Evolutionary conservation across 1,284 basidiomycete genomes (phyloP), one percentile per base, ranked within the genome.

Genomic region (Athelia sp.): DNA sequence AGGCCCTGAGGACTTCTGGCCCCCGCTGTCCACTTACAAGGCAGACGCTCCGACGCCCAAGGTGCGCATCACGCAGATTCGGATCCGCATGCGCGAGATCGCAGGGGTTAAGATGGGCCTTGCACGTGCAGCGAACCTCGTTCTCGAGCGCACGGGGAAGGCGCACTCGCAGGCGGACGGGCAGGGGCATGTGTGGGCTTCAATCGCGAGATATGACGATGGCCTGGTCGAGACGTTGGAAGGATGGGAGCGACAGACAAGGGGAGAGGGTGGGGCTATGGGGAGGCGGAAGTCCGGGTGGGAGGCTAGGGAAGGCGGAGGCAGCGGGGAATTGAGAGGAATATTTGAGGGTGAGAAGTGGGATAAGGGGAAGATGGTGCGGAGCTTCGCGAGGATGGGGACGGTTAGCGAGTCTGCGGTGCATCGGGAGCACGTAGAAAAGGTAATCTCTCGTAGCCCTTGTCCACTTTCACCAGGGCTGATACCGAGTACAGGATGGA

Each of bases 291-390:
- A 58, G 42, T 53, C 55, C 22, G 71, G 70, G 0, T 64, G 69
- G 1, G 76, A 70, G 22, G 56, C 58, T 52, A 59, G 69, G 53
- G 65, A 62, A 4, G 69, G 60, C 9, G 71, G 71, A 48, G 66
- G 59, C 47, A 56, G 77, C 48, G 59, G 55, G 35, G 67, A 73
- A 50, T 57, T 77, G 42, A 29, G 6, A 13, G 26, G 13, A 4
- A 8, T 40, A n/a, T 88, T 82, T 56, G 61, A 57, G 52, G 73
- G 69, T 44, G 81, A 75, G 13, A 71, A 59, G 53, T 90, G 86
- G 82, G 90, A 92, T 61, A 72, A 69, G 44, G 65, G 63, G 46
- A 91, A 90, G 72, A 91, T 91, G 89, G 81, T 91, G 42, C 68
- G 75, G 49, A 79, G 77, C 50, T 91, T 90, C 65, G 84, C 84